Percentiles rank a stretch among this genome's conserved stretches.
Evolutionary conservation across 495 filamentous ascomycete species (phyloP).

Genomic region (Bombardia bombarda): DNA sequence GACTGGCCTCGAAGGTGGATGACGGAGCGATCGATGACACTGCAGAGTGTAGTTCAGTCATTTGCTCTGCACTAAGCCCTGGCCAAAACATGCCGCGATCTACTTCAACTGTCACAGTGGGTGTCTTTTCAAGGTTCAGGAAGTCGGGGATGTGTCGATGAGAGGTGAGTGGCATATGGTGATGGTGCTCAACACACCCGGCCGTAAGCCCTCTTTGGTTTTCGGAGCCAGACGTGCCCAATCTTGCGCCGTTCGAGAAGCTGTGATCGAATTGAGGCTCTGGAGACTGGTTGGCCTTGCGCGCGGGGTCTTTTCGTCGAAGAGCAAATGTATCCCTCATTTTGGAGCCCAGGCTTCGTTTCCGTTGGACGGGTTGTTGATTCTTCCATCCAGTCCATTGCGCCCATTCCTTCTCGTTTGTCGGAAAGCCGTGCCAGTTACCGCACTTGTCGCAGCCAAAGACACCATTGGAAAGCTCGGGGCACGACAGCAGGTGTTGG

Average conservation of each 20-base stretch:
- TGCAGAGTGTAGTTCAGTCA: constrained; percentile 14
- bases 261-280: constrained; percentile 8
- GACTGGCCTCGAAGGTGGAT: constrained; percentile 11
- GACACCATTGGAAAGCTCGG: constrained; percentile 19
- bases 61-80: constrained; percentile 7
- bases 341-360: constrained; percentile 25
- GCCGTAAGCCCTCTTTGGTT: constrained; percentile 8
- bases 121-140: constrained; percentile 9
- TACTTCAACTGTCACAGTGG: constrained; percentile 6
- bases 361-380: constrained; percentile 15
- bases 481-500: constrained; percentile 25
- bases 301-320: constrained; percentile 13
- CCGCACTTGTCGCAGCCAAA: constrained; percentile 28
- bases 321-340: constrained; percentile 21
- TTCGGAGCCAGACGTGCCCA: constrained; percentile 14
- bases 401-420: constrained; percentile 29
- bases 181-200: constrained; percentile 4
- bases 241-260: constrained; percentile 7
- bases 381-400: constrained; percentile 22
- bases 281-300: constrained; percentile 9
- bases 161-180: constrained; percentile 3
- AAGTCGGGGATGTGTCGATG: constrained; percentile 7
- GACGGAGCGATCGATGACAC: constrained; percentile 17
- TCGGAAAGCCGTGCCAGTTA: constrained; percentile 23
- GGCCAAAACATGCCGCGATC: constrained; percentile 20